Evolutionary conservation across 1,284 basidiomycete species (phyloP), one percentile per base, ranked within the genome.

Genomic region (Pseudozyma sp.): DNA sequence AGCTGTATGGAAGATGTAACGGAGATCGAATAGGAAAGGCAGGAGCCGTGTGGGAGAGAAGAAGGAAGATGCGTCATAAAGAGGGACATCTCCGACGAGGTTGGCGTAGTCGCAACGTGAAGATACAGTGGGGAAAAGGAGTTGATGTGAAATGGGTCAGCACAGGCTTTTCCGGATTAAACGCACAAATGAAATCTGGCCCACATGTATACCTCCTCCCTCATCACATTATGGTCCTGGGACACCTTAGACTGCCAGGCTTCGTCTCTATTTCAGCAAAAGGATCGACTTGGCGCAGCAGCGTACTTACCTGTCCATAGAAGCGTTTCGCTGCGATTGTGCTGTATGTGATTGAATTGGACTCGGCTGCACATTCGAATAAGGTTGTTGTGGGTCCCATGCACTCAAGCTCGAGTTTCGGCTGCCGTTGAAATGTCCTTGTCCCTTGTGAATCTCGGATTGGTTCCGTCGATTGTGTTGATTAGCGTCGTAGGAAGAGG

Each of bases 381-480:
- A 61, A 61, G 59, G 59, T 54, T 62, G 58, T 51, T 21, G 40
- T 7, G 38, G 19, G 42, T 70, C 55, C 60, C 59, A 70, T 9
- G 68, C 55, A 40, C 57, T 60, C 3, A 50, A 56, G n/a, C 34
- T 40, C 21, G 59, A 18, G 25, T 47, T 54, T 31, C 45, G 49
- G 42, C 35, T n/a, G n/a, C 44, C 47, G 25, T 31, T 31, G 25
- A 25, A 11, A 6, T 47, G 45, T 11, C 16, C 45, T 25, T 21
- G 19, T 8, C 45, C 19, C 10, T 47, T 40, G 39, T 40, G 16
- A 8, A 8, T n/a, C 16, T 40, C 39, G 16, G 39, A 40, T 8
- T 40, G 19, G 2, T 12, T 25, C 10, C 45, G 50, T 12, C 52
- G 42, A 19, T 49, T 18, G 13, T 51, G 53, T n/a, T 63, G 60